Conservation (phyloP, 257 asterid species). For the Salvia rosmarinus region DNA sequence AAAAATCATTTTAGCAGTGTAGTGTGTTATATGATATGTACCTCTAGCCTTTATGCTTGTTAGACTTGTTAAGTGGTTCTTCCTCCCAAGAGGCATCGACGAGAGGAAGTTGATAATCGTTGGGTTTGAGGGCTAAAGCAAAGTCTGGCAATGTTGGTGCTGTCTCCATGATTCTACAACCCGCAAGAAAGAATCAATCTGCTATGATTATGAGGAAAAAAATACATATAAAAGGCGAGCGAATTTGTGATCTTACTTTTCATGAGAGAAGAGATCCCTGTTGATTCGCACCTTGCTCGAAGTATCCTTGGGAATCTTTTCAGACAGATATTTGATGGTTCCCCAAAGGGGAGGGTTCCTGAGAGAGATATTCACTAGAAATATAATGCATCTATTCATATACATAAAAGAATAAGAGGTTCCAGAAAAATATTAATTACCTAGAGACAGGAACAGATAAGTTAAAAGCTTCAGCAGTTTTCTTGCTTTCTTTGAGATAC, state of each 20-base stretch:
- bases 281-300: constrained; percentile 91
- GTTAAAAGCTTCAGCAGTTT: constrained; percentile 77
- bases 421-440: constrained; percentile 36
- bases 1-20: no score
- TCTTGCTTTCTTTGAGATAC: constrained; percentile 92
- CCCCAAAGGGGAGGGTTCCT: constrained; percentile 98
- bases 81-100: constrained; percentile 72
- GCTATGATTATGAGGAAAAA: no score
- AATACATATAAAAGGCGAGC: no score
- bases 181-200: no score
- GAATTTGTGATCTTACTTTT: constrained; percentile 57
- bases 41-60: not conserved
- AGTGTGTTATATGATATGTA: not conserved
- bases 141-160: constrained; percentile 96
- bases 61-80: constrained; percentile 32
- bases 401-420: no score
- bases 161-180: constrained; percentile 88
- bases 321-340: constrained; percentile 84
- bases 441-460: constrained; percentile 76
- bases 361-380: constrained; percentile 10
- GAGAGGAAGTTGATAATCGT: constrained; percentile 80
- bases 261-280: constrained; percentile 75
- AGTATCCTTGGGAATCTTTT: constrained; percentile 95
- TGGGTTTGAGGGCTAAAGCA: constrained; percentile 86
- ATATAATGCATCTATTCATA: no score